Evolutionary conservation across 805 yeast species (phyloP).

Genomic region (Jamesozyma gamospora): DNA sequence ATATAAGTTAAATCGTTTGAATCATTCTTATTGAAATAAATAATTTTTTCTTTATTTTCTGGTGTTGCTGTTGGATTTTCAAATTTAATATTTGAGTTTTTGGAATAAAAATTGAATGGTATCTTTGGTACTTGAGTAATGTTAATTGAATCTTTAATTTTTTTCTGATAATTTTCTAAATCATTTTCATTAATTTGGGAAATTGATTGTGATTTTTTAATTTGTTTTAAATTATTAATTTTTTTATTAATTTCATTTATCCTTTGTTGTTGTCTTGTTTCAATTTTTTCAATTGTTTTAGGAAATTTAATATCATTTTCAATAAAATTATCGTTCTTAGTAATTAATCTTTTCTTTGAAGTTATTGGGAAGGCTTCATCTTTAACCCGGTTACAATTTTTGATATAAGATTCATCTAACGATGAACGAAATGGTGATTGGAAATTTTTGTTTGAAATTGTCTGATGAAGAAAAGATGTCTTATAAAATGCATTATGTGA

Average conservation of each 20-base stretch:
- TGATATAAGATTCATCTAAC: background rate
- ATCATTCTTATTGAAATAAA: slow-evolving; percentile 11
- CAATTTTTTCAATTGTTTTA: slow-evolving; percentile 13
- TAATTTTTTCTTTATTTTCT: slow-evolving; percentile 19
- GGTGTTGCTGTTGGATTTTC: slow-evolving; percentile 21
- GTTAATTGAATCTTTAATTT: slow-evolving; percentile 1
- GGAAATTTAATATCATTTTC: slow-evolving; percentile 25
- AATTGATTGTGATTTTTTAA: slow-evolving; percentile 17
- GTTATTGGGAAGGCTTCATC: background rate
- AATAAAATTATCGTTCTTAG: slow-evolving; percentile 10
- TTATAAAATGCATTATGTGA: too few relatives aligned
- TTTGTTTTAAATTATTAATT: slow-evolving; percentile 16
- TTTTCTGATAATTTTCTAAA: background rate
- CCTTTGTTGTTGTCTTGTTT: slow-evolving; percentile 14
- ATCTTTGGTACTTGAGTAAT: slow-evolving; percentile 4
- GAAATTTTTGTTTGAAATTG: background rate
- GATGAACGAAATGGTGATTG: background rate
- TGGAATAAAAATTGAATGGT: slow-evolving; percentile 4
- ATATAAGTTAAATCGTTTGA: slow-evolving; percentile 10
- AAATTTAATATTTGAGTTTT: background rate
- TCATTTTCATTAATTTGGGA: slow-evolving; percentile 2
- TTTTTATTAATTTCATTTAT: slow-evolving; percentile 14
- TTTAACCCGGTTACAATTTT: background rate
- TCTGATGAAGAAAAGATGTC: background rate
- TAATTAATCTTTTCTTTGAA: slow-evolving; percentile 3